Conservation (phyloP, 1,139 yeast species). For the Nakaseomyces delphensis region DNA sequence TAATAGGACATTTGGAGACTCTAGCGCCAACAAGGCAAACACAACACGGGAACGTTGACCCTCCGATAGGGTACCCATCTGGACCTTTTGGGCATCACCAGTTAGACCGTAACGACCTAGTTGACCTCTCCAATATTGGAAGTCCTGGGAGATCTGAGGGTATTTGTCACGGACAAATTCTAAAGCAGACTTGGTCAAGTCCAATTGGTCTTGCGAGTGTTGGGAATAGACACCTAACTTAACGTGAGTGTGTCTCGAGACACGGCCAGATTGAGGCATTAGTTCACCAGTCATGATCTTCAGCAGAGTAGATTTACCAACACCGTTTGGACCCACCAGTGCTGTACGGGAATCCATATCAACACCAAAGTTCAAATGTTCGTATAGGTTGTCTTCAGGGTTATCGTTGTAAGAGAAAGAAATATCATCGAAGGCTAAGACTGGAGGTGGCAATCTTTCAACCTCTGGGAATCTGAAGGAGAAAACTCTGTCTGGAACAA, state of each 20-base stretch:
- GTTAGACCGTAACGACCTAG: constrained; percentile 97
- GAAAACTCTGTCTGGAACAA: constrained; percentile 85
- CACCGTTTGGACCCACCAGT: constrained; percentile 98
- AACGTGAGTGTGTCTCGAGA: constrained; percentile 93
- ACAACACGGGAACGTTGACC: constrained; percentile 99
- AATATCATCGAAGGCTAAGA: constrained; percentile 89
- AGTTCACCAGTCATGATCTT: constrained; percentile 95
- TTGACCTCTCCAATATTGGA: constrained; percentile 98
- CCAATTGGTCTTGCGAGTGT: constrained; percentile 97
- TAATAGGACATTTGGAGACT: constrained; percentile 86
- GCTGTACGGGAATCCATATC: constrained; percentile 99
- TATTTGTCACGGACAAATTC: constrained; percentile 96
- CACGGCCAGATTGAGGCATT: constrained; percentile 86
- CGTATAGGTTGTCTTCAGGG: constrained; percentile 79
- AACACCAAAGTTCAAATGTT: constrained; percentile 89
- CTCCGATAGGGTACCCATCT: constrained; percentile 96
- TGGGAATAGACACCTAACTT: constrained; percentile 98
- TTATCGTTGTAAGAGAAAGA: constrained; percentile 88
- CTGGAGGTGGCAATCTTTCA: constrained; percentile 98
- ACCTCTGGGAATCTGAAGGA: constrained; percentile 91
- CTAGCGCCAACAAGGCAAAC: constrained; percentile 90
- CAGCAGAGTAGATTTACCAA: constrained; percentile 93
- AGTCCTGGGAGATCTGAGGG: constrained; percentile 85
- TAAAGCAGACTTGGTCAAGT: constrained; percentile 85
- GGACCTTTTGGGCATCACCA: constrained; percentile 97